phyloP scores from a whole-genome alignment of 2,329 filamentous ascomycete species.

The Remersonia thermophila region DNA sequence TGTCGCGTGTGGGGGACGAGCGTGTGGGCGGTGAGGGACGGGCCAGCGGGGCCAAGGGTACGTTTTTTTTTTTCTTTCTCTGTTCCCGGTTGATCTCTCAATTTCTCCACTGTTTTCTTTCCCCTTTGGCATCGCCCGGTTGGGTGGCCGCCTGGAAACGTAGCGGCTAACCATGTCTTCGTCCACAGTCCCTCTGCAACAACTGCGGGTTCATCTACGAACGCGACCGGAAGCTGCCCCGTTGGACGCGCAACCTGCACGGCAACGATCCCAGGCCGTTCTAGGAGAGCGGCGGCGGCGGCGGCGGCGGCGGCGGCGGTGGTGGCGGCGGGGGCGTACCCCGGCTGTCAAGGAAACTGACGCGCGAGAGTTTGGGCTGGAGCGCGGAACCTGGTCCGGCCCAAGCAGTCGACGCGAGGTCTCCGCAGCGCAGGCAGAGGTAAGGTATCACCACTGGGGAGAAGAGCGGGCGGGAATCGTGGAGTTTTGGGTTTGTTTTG shows the following conservation, averaged over 20 bases:
- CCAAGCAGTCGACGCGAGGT: too few relatives aligned
- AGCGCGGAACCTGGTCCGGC: too few relatives aligned
- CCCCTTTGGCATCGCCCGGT: background rate
- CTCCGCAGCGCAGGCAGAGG: too few relatives aligned
- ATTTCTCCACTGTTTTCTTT: too few relatives aligned
- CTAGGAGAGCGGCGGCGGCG: slow-evolving; percentile 10
- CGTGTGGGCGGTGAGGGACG: slow-evolving; percentile 91
- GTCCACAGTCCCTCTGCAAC: slow-evolving; percentile 65
- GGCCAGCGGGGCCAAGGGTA: slow-evolving; percentile 72
- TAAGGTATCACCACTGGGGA: too few relatives aligned
- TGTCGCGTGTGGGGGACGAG: slow-evolving; percentile 80
- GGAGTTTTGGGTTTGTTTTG: too few relatives aligned
- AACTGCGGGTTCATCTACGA: slow-evolving; percentile 88
- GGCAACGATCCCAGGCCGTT: slow-evolving; percentile 21
- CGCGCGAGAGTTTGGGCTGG: too few relatives aligned
- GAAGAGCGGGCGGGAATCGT: too few relatives aligned
- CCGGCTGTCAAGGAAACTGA: too few relatives aligned
- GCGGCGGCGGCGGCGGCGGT: background rate
- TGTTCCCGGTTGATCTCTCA: slow-evolving; percentile 4
- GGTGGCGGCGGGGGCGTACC: background rate
- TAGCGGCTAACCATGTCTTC: slow-evolving; percentile 14
- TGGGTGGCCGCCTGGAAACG: too few relatives aligned
- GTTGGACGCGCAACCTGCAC: slow-evolving; percentile 63
- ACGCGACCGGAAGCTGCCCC: slow-evolving; percentile 70
- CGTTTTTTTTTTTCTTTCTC: slow-evolving; percentile 26